phyloP scores from a whole-genome alignment of 78 protist genomes.

The Trichosphaerium sp. region DNA sequence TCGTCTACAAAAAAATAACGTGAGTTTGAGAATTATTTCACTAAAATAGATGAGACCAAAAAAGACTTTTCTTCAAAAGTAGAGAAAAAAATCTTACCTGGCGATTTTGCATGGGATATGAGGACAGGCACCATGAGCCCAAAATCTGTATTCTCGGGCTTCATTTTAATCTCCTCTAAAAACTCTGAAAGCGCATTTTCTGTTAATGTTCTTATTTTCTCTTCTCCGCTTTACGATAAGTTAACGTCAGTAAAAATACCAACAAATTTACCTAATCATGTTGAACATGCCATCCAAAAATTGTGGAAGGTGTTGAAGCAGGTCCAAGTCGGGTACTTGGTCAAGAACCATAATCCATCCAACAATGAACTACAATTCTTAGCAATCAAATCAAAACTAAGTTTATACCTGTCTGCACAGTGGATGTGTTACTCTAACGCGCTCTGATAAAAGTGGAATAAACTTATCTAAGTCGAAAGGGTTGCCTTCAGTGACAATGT shows the following conservation, averaged over 20 bases:
- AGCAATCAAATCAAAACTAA: not conserved
- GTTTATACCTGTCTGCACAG: constrained; percentile 46
- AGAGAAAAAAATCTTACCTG: too few relatives aligned
- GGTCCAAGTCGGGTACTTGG: constrained; percentile 64
- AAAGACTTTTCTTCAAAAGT: too few relatives aligned
- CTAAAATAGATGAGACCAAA: too few relatives aligned
- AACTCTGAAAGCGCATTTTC: constrained; percentile 58
- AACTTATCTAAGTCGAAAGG: constrained; percentile 44
- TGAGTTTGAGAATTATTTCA: not conserved
- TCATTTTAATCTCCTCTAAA: constrained; percentile 43
- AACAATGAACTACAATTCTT: constrained; percentile 34
- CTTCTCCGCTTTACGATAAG: too few relatives aligned
- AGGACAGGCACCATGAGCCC: not conserved
- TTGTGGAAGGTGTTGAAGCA: constrained; percentile 66
- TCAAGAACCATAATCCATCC: constrained; percentile 74
- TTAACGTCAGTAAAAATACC: not conserved
- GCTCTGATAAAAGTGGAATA: constrained; percentile 38
- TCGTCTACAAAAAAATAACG: not conserved
- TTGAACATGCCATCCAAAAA: constrained; percentile 77
- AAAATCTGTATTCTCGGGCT: too few relatives aligned
- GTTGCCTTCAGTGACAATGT: constrained; percentile 75
- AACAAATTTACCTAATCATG: constrained; percentile 42
- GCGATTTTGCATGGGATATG: too few relatives aligned
- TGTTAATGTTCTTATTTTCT: constrained; percentile 42
- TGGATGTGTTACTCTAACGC: constrained; percentile 44